Conservation (phyloP, 768 basidiomycete genomes). For the Phallus indusiatus region DNA sequence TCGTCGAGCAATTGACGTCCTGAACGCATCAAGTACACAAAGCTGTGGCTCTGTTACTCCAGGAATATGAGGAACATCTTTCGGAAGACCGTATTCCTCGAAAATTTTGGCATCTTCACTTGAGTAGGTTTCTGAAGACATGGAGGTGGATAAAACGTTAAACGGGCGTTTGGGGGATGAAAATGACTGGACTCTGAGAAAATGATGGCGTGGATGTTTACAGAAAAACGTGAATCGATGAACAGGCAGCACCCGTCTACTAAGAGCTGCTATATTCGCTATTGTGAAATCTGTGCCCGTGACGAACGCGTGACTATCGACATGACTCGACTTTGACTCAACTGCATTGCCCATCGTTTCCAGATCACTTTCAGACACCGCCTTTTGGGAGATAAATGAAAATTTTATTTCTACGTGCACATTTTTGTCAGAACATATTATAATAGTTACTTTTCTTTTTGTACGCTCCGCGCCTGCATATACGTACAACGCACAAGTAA, state of each 20-base stretch:
- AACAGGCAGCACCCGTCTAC: background rate
- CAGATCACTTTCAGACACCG: too few relatives aligned
- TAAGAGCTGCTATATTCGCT: background rate
- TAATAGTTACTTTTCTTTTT: background rate
- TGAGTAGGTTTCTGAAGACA: background rate
- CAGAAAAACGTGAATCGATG: background rate
- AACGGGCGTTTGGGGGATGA: background rate
- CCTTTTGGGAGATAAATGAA: too few relatives aligned
- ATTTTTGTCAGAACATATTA: background rate
- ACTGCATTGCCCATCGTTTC: too few relatives aligned
- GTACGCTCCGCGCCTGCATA: background rate
- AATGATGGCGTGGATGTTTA: background rate
- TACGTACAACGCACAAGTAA: background rate
- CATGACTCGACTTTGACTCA: too few relatives aligned
- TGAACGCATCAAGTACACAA: slow-evolving; percentile 66
- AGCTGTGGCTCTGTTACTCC: slow-evolving; percentile 49
- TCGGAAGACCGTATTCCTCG: background rate
- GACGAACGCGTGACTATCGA: background rate
- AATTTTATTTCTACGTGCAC: too few relatives aligned
- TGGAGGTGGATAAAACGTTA: background rate
- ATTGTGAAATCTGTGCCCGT: background rate
- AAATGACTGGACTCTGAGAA: background rate
- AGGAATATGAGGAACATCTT: slow-evolving; percentile 28
- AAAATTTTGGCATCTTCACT: background rate
- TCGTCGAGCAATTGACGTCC: slow-evolving; percentile 69